Conservation (phyloP, 768 basidiomycete species). For the Lepiota venenata region DNA sequence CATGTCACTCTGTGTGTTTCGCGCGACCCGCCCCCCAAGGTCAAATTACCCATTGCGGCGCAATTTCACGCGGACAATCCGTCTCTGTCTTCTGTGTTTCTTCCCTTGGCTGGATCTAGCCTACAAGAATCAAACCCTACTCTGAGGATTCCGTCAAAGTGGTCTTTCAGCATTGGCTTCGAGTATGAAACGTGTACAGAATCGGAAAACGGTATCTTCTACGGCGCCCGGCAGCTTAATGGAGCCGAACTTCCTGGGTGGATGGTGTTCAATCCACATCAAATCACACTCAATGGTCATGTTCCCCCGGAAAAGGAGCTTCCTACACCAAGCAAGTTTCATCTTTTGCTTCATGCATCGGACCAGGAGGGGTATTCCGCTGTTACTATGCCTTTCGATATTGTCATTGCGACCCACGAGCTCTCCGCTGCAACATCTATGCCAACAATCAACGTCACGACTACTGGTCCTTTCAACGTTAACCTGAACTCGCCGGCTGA, state of each 20-base stretch:
- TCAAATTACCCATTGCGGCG: conserved; percentile 48
- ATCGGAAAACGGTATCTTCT: conserved; percentile 44
- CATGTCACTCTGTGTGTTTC: conserved; percentile 57
- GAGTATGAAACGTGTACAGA: conserved; percentile 53
- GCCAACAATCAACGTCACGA: conserved; percentile 71
- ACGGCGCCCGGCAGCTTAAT: conserved; percentile 60
- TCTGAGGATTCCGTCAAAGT: conserved; percentile 71
- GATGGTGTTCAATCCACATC: conserved; percentile 65
- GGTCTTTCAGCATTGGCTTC: conserved; percentile 93
- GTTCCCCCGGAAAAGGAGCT: conserved; percentile 48
- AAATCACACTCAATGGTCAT: conserved; percentile 76
- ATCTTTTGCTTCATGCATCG: conserved; percentile 63
- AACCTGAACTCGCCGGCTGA: conserved; percentile 51
- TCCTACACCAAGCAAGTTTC: conserved; percentile 38
- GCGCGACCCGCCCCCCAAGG: conserved; percentile 44
- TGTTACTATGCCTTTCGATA: conserved; percentile 51
- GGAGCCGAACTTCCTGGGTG: conserved; percentile 74
- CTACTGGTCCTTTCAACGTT: conserved; percentile 48
- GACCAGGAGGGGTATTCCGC: conserved; percentile 74
- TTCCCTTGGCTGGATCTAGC: conserved; percentile 57
- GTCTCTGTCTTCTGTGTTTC: conserved; percentile 74
- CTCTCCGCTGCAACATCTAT: conserved; percentile 49
- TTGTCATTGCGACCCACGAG: conserved; percentile 69
- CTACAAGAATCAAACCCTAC: conserved; percentile 46
- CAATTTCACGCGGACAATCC: conserved; percentile 62